These are phyloP conservation scores for Celoporthe dispersa DNA, from an alignment of 2,329 filamentous ascomycete species.

Conservation along the genomic window DNA sequence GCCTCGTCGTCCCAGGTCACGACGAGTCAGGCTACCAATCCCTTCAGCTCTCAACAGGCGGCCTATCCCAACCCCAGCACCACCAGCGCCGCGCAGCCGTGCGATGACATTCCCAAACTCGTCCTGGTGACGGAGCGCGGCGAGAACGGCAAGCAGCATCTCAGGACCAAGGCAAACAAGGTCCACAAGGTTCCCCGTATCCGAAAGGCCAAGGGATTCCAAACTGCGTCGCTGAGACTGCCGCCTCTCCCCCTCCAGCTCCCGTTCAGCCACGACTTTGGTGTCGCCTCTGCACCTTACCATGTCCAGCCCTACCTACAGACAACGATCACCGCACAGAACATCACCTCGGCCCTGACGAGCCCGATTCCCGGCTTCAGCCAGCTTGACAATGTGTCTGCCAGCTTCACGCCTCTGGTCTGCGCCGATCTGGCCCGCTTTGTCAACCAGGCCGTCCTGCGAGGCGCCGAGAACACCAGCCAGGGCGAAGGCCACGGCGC, in stretches of 20 bases:
- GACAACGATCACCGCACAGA: background rate
- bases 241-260: background rate
- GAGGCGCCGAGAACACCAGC: background rate
- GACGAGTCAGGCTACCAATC: background rate
- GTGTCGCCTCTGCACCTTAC: background rate
- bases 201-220: background rate
- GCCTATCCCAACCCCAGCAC: background rate
- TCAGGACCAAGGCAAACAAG: background rate
- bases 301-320: background rate
- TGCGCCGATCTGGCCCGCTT: background rate
- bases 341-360: background rate
- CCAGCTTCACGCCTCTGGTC: background rate
- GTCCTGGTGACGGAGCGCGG: background rate
- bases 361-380: background rate
- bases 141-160: background rate
- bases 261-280: background rate
- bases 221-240: background rate
- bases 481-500: background rate
- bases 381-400: background rate
- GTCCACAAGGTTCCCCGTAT: background rate
- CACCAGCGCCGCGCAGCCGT: background rate
- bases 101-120: background rate
- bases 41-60: background rate
- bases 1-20: background rate
- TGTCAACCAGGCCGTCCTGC: background rate